These are phyloP conservation scores for Chalaropsis thielavioides DNA, from an alignment of 2,329 filamentous ascomycete genomes.

Conservation along the genomic window DNA sequence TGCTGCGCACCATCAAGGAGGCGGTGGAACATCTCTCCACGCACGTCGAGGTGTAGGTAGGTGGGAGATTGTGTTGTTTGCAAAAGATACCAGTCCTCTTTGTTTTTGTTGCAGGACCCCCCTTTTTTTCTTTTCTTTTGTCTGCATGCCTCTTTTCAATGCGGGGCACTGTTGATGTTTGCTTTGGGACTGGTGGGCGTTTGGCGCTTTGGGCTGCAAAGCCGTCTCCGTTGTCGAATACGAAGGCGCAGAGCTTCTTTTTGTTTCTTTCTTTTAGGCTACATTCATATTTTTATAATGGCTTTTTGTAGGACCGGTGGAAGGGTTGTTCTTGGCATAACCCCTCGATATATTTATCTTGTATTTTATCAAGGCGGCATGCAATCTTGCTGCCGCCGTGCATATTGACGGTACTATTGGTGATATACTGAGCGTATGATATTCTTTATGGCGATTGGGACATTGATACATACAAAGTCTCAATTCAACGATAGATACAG, in stretches of 20 bases:
- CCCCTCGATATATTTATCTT: background rate
- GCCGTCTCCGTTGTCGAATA: background rate
- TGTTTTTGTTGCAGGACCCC: too few relatives aligned
- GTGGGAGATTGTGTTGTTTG: too few relatives aligned
- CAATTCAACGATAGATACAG: too few relatives aligned
- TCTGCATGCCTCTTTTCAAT: too few relatives aligned
- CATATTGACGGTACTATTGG: too few relatives aligned
- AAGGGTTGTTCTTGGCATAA: background rate
- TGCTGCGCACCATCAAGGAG: conserved; percentile 46
- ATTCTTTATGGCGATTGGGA: too few relatives aligned
- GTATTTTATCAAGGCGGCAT: too few relatives aligned
- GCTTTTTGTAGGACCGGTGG: background rate
- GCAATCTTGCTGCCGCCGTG: too few relatives aligned
- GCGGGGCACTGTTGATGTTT: background rate
- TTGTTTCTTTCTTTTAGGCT: background rate
- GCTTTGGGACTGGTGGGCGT: background rate
- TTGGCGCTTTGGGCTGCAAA: background rate
- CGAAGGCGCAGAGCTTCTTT: background rate
- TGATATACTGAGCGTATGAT: too few relatives aligned
- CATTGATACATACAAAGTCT: too few relatives aligned
- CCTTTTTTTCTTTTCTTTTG: too few relatives aligned
- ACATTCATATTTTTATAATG: background rate
- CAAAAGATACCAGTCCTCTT: too few relatives aligned
- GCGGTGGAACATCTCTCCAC: conserved; percentile 49
- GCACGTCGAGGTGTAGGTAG: conserved; percentile 39